Evolutionary conservation across 768 basidiomycete species (phyloP), one percentile per base, ranked within the genome.

Genomic region (Lyophyllum shimeji): DNA sequence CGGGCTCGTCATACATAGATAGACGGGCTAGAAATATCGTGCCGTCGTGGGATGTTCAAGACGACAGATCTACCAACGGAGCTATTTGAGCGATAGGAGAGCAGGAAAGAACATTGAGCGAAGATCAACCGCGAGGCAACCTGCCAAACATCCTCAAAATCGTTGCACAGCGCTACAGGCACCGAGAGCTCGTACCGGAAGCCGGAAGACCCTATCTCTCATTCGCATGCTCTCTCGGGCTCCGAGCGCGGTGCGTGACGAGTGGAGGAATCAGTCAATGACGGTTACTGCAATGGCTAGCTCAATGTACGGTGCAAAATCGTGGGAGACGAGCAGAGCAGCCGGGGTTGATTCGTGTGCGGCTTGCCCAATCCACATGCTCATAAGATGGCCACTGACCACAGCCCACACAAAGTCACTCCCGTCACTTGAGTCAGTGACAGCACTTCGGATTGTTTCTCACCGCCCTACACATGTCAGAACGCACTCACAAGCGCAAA

Each of bases 241-340:
- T 71, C 65, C 39, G 50, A 27, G n/a, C 65, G 59, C 40, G 67
- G 58, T 67, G 69, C 65, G 76, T 80, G 56, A 40, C 45, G 39
- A 6, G n/a, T 8, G 12, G 31, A 12, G 31, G 31, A 6, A 33
- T 33, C 6, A 33, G 31, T 33, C 6, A 33, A 12, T 12, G 31
- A 12, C 7, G 31, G 31, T 6, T 6, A 12, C 7, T 12, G 31
- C 31, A 33, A n/a, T 13, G 57, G 72, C 37, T 48, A 78, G 80
- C 64, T 74, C 67, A 7, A 79, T 60, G 44, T 76, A 81, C 1
- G 62, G 65, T 1, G 70, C 63, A 47, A 75, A 76, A 15, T 70
- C 71, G 24, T 56, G 60, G 0, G 80, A 73, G 24, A 82, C 59
- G 0, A 65, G 61, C 0, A 68, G 64, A 0, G 71, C 81, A 50